Evolutionary conservation across 805 yeast species (phyloP), one percentile per base, ranked within the genome.

Genomic region (Saccharomycopsis fibuligera): DNA sequence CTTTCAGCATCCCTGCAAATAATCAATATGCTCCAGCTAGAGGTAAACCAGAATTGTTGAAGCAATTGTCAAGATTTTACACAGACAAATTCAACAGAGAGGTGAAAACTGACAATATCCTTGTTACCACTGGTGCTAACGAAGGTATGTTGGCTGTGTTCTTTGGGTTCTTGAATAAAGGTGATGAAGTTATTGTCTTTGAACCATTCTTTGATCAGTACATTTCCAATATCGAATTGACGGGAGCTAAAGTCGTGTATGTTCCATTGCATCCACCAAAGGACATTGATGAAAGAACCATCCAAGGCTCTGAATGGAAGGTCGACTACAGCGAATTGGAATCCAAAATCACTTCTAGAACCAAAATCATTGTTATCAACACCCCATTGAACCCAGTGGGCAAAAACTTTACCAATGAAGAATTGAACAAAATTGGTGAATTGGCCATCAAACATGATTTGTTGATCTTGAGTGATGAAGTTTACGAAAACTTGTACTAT

Each of bases 161-260:
- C 62, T 83, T 88, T 50, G 99, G 95, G 0, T 83, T 89, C 57
- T 67, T 93, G 55, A 76, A 86, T 40, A 77, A 80, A 1, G 97
- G 95, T 21, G 99, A 93, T 60, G 99, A 93, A 65, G 99, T 83
- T 23, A 86, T 93, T 63, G 97, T 93, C 12, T 86, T 93, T 62
- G 96, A 91, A 66, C 99, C 99, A 2, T 93, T 89, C 62, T 93
- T 93, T 62, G 99, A 93, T 61, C 99, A 93, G 67, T 93, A 93
- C 67, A 86, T 93, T 56, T 80, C 97, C 49, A 91, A 93, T 66
- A 85, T 93, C 60, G 93, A 89, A 64, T 77, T 93, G 69, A 81
- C 95, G 4, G 98, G 98, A 31, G 99, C 96, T 37, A 86, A 81
- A 60, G 88, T 87, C 25, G 88, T 82, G 43, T 89, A 88, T 58